These are phyloP conservation scores for Bruguiera sexangula DNA, from an alignment of 345 rosid species.

Conservation along the genomic window DNA sequence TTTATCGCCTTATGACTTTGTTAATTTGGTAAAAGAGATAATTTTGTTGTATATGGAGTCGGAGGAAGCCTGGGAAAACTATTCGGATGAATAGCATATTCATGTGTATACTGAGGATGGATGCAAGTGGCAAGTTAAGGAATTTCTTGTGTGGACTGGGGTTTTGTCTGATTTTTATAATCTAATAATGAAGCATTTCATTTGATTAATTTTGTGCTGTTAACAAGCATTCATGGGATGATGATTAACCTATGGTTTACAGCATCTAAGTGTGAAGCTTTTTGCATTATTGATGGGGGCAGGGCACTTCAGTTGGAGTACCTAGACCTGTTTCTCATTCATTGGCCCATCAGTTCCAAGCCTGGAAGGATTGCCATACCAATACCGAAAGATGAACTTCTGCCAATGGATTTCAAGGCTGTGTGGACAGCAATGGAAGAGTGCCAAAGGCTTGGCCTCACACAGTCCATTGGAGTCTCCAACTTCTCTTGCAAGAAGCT, in stretches of 20 bases:
- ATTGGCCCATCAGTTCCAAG: background rate
- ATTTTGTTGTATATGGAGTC: no score
- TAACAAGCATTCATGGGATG: no score
- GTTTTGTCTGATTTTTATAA: no score
- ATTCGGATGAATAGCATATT: no score
- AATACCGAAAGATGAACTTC: background rate
- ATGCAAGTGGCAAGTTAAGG: no score
- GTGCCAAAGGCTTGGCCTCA: conserved; percentile 15
- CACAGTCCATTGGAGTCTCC: conserved; percentile 11
- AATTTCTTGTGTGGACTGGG: no score
- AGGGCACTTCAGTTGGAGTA: conserved; percentile 11
- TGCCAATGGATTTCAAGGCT: background rate
- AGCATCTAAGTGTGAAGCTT: background rate
- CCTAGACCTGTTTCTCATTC: conserved; percentile 12
- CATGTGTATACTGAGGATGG: no score
- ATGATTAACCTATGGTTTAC: background rate
- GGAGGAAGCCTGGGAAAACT: no score
- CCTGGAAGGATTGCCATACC: background rate
- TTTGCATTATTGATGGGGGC: background rate
- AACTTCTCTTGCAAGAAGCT: conserved; percentile 14
- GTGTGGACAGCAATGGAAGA: conserved; percentile 14
- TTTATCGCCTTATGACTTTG: no score
- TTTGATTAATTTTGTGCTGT: no score
- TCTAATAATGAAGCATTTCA: no score
- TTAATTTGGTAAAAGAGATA: no score